Evolutionary conservation across 306 rosid genomes (phyloP).

Genomic region (Arachis stenosperma): DNA sequence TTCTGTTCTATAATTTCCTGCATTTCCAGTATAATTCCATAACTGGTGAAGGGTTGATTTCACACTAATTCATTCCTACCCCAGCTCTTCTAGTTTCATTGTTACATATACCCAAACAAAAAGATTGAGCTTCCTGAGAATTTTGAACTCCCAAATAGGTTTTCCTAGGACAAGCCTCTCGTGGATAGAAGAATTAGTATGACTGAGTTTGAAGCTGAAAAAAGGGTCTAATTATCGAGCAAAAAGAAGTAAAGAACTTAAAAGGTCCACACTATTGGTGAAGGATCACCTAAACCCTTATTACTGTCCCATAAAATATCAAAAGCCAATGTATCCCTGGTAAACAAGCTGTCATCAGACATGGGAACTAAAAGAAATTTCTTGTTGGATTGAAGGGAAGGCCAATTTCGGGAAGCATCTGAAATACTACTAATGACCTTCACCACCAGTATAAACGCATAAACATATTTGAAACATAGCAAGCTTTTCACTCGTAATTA

Average conservation of each 20-base stretch:
- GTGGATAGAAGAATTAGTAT: background rate
- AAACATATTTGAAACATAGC: slow-evolving; percentile 2
- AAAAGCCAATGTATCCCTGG: slow-evolving; percentile 9
- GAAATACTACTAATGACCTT: slow-evolving; percentile 4
- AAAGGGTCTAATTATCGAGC: background rate
- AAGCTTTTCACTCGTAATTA: slow-evolving; percentile 20
- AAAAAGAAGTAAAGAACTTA: background rate
- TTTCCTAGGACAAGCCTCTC: background rate
- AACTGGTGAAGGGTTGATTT: too few species aligned
- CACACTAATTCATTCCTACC: too few species aligned
- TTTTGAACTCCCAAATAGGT: background rate
- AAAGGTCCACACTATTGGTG: background rate
- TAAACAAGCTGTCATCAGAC: background rate
- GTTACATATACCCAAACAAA: background rate
- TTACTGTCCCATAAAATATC: background rate
- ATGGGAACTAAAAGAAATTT: slow-evolving; percentile 6
- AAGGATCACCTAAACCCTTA: slow-evolving; percentile 9
- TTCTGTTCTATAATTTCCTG: too few species aligned
- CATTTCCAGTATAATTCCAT: too few species aligned
- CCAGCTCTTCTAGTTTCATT: too few species aligned
- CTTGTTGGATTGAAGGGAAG: slow-evolving; percentile 2
- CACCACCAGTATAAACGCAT: slow-evolving; percentile 9
- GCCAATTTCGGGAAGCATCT: slow-evolving; percentile 30
- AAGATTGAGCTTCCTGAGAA: background rate
- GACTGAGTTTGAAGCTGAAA: background rate